phyloP scores from a whole-genome alignment of 352 stramenopile species.

The Pythium biforme region DNA sequence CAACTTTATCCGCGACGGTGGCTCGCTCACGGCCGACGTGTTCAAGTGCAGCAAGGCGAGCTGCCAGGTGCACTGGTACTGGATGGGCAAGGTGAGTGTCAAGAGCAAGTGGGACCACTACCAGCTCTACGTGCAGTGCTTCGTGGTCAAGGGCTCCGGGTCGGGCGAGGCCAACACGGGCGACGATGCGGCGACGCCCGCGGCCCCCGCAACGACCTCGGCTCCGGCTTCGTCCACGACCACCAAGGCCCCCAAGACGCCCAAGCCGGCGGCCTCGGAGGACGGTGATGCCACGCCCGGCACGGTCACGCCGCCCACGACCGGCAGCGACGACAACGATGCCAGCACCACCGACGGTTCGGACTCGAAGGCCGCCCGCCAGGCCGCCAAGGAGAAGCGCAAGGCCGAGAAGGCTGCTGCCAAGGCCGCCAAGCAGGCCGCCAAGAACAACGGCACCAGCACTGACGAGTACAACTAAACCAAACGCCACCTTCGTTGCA shows the following conservation, averaged over 20 bases:
- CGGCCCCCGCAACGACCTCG: neutral
- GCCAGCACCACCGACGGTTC: neutral
- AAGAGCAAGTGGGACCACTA: constrained; percentile 31
- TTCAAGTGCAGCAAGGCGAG: constrained; percentile 26
- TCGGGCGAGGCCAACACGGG: neutral
- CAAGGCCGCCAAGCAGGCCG: constrained; percentile 10
- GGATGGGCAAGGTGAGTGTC: constrained; percentile 27
- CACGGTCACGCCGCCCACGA: constrained; percentile 4
- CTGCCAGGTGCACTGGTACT: constrained; percentile 28
- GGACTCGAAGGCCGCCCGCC: constrained; percentile 9
- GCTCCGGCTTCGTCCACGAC: neutral
- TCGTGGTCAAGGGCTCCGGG: constrained; percentile 23
- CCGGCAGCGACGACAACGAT: neutral
- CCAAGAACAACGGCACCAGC: neutral
- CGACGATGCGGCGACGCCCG: neutral
- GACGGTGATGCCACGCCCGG: constrained; percentile 6
- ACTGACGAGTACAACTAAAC: too few relatives aligned
- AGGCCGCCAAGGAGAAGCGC: constrained; percentile 14
- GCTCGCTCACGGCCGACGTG: constrained; percentile 12
- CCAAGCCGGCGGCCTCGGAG: neutral
- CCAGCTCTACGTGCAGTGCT: constrained; percentile 31
- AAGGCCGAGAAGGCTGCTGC: constrained; percentile 13
- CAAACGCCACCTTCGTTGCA: neutral
- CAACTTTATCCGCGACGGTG: constrained; percentile 27
- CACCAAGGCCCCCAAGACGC: neutral